These are phyloP conservation scores for Ustilago tritici DNA, from an alignment of 1,284 basidiomycete species.

Conservation along the genomic window DNA sequence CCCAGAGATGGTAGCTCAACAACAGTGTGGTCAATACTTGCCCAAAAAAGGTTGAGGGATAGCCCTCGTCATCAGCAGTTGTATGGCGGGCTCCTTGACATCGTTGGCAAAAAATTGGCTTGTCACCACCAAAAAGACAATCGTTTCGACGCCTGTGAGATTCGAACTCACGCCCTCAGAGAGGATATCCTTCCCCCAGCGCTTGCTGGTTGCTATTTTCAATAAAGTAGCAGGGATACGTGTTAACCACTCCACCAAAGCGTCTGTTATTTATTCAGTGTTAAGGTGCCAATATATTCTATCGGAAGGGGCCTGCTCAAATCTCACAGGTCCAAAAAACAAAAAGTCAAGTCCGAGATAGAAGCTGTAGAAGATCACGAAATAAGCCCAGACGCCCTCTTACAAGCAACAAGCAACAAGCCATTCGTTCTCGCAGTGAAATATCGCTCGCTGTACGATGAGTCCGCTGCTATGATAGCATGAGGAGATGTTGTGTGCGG, in stretches of 20 bases:
- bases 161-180: slow-evolving; percentile 60
- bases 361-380: slow-evolving; percentile 5
- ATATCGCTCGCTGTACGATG: background rate
- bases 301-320: background rate
- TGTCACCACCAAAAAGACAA: background rate
- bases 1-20: background rate
- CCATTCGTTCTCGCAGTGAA: too few relatives aligned
- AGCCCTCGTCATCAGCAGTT: slow-evolving; percentile 7
- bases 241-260: slow-evolving; percentile 60
- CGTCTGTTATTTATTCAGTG: slow-evolving; percentile 13
- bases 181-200: slow-evolving; percentile 50
- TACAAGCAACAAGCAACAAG: too few relatives aligned
- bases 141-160: slow-evolving; percentile 50
- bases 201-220: slow-evolving; percentile 9
- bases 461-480: background rate
- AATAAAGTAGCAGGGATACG: slow-evolving; percentile 49
- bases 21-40: slow-evolving; percentile 7
- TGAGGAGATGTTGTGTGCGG: background rate
- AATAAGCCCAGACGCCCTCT: background rate
- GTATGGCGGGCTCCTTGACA: slow-evolving; percentile 1
- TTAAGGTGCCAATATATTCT: background rate
- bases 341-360: slow-evolving; percentile 3
- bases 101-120: slow-evolving; percentile 3
- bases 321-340: background rate
- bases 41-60: slow-evolving; percentile 17